phyloP scores from a whole-genome alignment of 1,139 yeast genomes.

The Hemisphaericaspora subhashii region DNA sequence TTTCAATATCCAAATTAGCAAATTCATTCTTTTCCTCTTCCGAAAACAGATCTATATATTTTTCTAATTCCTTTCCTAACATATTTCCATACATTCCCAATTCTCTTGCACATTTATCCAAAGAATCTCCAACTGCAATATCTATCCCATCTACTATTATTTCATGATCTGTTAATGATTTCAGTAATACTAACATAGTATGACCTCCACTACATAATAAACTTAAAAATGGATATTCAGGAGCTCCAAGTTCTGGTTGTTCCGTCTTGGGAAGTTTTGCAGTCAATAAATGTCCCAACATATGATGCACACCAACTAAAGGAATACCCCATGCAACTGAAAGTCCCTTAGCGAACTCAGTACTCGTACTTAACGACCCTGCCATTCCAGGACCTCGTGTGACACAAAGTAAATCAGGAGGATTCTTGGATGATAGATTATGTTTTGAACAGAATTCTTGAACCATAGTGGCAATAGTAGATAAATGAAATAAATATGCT shows the following conservation, averaged over 20 bases:
- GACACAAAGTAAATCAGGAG: constrained; percentile 80
- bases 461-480: constrained; percentile 37
- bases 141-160: constrained; percentile 77
- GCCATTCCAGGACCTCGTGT: constrained; percentile 98
- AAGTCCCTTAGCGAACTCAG: constrained; percentile 83
- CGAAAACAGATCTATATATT: constrained; percentile 42
- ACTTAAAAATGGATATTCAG: constrained; percentile 76
- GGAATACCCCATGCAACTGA: constrained; percentile 77
- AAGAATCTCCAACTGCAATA: constrained; percentile 90
- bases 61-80: constrained; percentile 83
- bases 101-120: constrained; percentile 90
- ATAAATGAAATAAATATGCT: constrained; percentile 80
- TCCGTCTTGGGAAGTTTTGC: constrained; percentile 51
- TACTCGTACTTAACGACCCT: constrained; percentile 80
- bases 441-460: constrained; percentile 27
- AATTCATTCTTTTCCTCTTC: constrained; percentile 20
- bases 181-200: constrained; percentile 78
- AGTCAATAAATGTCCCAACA: constrained; percentile 86
- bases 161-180: constrained; percentile 61
- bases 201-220: constrained; percentile 93
- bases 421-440: constrained; percentile 22
- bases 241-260: constrained; percentile 39
- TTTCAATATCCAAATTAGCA: constrained; percentile 21
- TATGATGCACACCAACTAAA: constrained; percentile 88
- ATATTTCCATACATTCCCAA: constrained; percentile 78